A percentile compares a stretch with the other conserved stretches of the same genome.
Conservation (phyloP, 495 filamentous ascomycete species). For the Aspergillus cristatus region DNA sequence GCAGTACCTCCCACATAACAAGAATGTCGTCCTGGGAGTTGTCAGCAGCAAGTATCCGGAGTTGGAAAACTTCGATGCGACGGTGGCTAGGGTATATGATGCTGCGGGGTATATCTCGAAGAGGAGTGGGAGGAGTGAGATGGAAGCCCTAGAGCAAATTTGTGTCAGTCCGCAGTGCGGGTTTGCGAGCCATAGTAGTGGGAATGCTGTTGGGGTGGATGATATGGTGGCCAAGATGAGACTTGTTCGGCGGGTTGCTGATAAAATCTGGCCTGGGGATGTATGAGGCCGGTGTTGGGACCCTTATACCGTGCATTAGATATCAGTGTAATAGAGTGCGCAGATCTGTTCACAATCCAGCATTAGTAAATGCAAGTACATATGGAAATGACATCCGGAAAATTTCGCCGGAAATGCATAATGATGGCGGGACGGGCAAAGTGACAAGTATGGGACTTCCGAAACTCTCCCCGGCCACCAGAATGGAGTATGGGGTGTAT, state of each 20-base stretch:
- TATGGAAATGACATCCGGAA: too few relatives aligned
- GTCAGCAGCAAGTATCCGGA: constrained; percentile 57
- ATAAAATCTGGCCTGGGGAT: constrained; percentile 46
- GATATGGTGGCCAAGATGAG: constrained; percentile 47
- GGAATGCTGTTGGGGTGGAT: constrained; percentile 50
- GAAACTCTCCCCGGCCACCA: too few relatives aligned
- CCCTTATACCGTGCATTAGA: too few relatives aligned
- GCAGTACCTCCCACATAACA: constrained; percentile 49
- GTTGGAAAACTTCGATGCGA: constrained; percentile 52
- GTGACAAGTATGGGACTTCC: too few relatives aligned
- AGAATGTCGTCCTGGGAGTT: constrained; percentile 57
- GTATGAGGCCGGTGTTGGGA: too few relatives aligned
- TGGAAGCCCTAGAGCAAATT: constrained; percentile 47
- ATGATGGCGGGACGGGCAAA: too few relatives aligned
- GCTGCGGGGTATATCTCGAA: constrained; percentile 51
- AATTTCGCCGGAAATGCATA: too few relatives aligned
- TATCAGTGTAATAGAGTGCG: too few relatives aligned
- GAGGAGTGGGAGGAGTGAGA: constrained; percentile 31
- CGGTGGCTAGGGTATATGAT: constrained; percentile 47
- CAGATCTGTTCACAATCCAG: too few relatives aligned
- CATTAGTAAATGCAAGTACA: too few relatives aligned
- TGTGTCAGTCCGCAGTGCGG: constrained; percentile 62
- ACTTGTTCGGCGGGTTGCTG: constrained; percentile 39
- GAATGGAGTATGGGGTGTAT: too few relatives aligned
- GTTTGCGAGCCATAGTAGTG: constrained; percentile 56